Conservation (phyloP, 495 filamentous ascomycete genomes). For the Xanthoparmelia taractica region DNA sequence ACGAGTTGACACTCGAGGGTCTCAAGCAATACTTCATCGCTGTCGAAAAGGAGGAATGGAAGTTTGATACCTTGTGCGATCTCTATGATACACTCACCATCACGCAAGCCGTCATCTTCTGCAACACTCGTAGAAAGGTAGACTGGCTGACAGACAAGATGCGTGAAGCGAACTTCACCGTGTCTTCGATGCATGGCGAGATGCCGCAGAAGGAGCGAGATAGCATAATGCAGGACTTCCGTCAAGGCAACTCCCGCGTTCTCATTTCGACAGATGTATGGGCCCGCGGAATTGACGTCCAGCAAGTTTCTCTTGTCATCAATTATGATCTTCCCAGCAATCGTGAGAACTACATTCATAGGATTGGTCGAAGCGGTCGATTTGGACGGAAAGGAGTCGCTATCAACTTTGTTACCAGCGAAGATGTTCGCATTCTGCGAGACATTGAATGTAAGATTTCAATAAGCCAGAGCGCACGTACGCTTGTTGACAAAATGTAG, state of each 20-base stretch:
- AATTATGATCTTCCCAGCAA: conserved; percentile 98
- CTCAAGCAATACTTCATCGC: conserved; percentile 99
- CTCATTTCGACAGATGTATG: conserved; percentile 97
- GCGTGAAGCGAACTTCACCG: conserved; percentile 95
- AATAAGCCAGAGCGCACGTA: background rate
- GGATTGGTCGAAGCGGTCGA: conserved; percentile 89
- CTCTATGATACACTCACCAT: conserved; percentile 99
- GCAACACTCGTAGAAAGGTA: conserved; percentile 98
- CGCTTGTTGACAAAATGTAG: conserved; percentile 38
- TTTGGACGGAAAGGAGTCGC: conserved; percentile 98
- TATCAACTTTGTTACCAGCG: conserved; percentile 98
- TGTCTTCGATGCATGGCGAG: conserved; percentile 97
- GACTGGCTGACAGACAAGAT: conserved; percentile 99
- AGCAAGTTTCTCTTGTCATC: conserved; percentile 98
- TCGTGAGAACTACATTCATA: conserved; percentile 99
- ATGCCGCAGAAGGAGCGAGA: conserved; percentile 98
- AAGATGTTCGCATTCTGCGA: conserved; percentile 93
- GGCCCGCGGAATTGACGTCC: conserved; percentile 97
- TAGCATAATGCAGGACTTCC: conserved; percentile 98
- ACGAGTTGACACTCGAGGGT: conserved; percentile 95
- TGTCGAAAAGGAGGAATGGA: conserved; percentile 99
- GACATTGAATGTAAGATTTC: conserved; percentile 73
- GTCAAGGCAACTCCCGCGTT: conserved; percentile 89
- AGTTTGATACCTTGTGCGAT: conserved; percentile 98
- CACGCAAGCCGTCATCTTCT: conserved; percentile 99